Conservation (phyloP, 2,329 filamentous ascomycete genomes). For the Ophioceras dolichostomum region DNA sequence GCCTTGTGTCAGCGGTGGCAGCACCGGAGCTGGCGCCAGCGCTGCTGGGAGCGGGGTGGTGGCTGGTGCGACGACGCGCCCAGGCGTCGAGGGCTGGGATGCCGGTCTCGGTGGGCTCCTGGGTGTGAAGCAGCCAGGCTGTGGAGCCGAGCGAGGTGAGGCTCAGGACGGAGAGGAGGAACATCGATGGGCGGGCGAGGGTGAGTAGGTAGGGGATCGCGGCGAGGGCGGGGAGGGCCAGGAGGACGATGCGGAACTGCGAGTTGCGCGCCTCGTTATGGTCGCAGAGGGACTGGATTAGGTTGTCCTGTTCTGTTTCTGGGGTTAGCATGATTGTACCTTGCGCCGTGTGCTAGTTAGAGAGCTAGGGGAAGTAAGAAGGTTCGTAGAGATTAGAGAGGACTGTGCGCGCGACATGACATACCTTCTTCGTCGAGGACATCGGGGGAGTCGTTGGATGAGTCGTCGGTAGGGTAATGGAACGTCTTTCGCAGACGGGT, state of each 20-base stretch:
- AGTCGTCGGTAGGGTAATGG: constrained; percentile 55
- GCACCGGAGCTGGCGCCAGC: neutral
- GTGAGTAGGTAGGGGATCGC: constrained; percentile 16
- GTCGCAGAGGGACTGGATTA: constrained; percentile 42
- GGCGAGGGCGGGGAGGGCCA: constrained; percentile 27
- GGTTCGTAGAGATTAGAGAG: too few species aligned
- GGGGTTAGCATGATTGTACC: too few species aligned
- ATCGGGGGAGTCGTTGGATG: constrained; percentile 39
- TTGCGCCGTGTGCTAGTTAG: too few species aligned
- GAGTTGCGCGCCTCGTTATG: constrained; percentile 46
- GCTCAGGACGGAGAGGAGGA: constrained; percentile 30
- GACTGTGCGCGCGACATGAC: too few species aligned
- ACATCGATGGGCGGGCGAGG: constrained; percentile 14
- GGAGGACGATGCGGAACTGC: constrained; percentile 43
- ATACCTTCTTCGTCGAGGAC: constrained; percentile 67
- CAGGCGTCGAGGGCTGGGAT: constrained; percentile 35
- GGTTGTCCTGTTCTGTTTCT: constrained; percentile 46
- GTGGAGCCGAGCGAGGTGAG: constrained; percentile 53
- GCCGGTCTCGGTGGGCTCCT: constrained; percentile 43
- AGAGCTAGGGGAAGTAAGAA: too few species aligned
- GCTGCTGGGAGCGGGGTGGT: neutral
- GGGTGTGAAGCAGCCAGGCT: constrained; percentile 44
- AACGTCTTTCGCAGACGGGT: constrained; percentile 67
- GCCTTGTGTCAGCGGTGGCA: too few species aligned
- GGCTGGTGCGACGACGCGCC: constrained; percentile 14